Percentiles rank a stretch among this genome's conserved stretches.
Conservation (phyloP, 2,329 filamentous ascomycete genomes). For the Cercospora janseana region DNA sequence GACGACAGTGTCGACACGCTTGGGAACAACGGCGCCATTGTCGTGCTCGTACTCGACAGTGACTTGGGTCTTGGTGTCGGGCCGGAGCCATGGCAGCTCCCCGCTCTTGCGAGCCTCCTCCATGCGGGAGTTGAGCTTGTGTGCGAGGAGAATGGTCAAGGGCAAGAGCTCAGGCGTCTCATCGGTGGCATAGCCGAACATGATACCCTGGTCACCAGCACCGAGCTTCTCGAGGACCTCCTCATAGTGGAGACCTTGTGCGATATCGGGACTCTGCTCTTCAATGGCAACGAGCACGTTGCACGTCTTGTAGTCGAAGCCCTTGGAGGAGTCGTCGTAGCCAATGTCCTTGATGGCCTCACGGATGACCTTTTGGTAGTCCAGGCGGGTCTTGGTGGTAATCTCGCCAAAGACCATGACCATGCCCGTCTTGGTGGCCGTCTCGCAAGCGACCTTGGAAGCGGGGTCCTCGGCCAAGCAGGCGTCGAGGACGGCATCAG, state of each 20-base stretch:
- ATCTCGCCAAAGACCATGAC: slow-evolving; percentile 99
- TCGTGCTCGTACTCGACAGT: slow-evolving; percentile 99
- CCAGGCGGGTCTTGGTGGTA: slow-evolving; percentile 89
- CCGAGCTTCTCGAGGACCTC: slow-evolving; percentile 96
- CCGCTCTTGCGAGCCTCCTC: slow-evolving; percentile 83
- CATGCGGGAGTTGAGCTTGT: slow-evolving; percentile 97
- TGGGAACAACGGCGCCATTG: slow-evolving; percentile 84
- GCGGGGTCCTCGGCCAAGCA: slow-evolving; percentile 91
- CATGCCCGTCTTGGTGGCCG: slow-evolving; percentile 99
- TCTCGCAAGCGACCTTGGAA: slow-evolving; percentile 98
- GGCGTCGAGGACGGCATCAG: slow-evolving; percentile 97
- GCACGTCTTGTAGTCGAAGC: slow-evolving; percentile 99
- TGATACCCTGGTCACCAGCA: slow-evolving; percentile 99
- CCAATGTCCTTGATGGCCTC: slow-evolving; percentile 96
- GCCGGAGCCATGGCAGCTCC: slow-evolving; percentile 86
- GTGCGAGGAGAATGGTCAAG: slow-evolving; percentile 86
- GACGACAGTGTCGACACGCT: slow-evolving; percentile 93
- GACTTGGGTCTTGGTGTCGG: slow-evolving; percentile 99
- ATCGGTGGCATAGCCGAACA: slow-evolving; percentile 99
- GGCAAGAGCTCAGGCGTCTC: slow-evolving; percentile 97
- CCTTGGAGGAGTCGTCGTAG: slow-evolving; percentile 95
- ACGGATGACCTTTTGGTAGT: slow-evolving; percentile 98
- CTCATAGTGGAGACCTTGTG: slow-evolving; percentile 97
- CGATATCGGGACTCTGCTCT: slow-evolving; percentile 98
- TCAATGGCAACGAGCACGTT: slow-evolving; percentile 98